Conservation (phyloP, 495 filamentous ascomycete genomes). For the Podospora sp. region DNA sequence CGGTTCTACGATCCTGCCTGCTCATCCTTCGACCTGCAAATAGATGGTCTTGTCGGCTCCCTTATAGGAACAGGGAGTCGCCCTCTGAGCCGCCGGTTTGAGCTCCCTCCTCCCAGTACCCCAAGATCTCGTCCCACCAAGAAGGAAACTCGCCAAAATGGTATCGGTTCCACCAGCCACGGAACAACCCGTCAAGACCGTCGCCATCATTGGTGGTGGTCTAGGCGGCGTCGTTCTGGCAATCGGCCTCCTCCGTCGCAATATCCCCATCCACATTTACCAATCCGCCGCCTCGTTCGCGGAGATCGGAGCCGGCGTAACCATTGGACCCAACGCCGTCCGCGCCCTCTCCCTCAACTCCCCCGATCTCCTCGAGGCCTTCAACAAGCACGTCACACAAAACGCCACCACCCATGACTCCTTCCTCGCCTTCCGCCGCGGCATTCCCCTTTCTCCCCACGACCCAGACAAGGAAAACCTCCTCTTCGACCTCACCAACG, state of each 20-base stretch:
- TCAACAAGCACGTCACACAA: constrained; percentile 34
- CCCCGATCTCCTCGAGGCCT: constrained; percentile 42
- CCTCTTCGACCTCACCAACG: constrained; percentile 27
- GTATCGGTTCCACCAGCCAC: too few species aligned
- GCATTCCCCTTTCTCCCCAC: constrained; percentile 13
- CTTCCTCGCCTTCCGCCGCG: constrained; percentile 15
- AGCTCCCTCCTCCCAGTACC: too few species aligned
- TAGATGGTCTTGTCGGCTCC: too few species aligned
- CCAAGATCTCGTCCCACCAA: too few species aligned
- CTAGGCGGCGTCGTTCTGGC: constrained; percentile 53
- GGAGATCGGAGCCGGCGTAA: constrained; percentile 61
- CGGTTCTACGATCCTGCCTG: too few species aligned
- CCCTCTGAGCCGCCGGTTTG: too few species aligned
- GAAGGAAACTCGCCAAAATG: too few species aligned
- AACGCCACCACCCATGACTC: constrained; percentile 26
- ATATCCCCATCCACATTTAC: constrained; percentile 50
- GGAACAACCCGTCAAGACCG: neutral
- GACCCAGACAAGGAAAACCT: constrained; percentile 22
- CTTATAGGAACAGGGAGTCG: too few species aligned
- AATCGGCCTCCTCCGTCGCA: constrained; percentile 45
- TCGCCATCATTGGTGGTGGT: constrained; percentile 56
- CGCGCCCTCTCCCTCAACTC: constrained; percentile 55
- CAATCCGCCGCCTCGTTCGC: constrained; percentile 51
- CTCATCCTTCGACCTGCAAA: too few species aligned
- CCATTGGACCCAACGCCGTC: constrained; percentile 57